These are phyloP conservation scores for Sporothrix curviconia DNA, from an alignment of 2,329 filamentous ascomycete species.

Conservation along the genomic window DNA sequence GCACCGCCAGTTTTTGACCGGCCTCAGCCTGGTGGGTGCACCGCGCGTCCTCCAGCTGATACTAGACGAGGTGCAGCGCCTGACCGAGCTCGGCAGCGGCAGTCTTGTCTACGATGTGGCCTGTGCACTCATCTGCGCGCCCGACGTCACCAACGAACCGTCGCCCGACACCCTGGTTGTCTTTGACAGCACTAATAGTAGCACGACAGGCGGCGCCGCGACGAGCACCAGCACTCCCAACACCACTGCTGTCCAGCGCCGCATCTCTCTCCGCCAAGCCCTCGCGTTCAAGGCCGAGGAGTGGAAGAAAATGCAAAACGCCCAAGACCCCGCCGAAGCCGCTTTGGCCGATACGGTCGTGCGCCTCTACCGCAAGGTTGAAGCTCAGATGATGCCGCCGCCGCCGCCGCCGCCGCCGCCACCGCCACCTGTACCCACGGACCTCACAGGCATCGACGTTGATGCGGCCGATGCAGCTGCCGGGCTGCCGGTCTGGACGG, in stretches of 20 bases:
- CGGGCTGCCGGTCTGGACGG: conserved; percentile 9
- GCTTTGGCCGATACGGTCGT: conserved; percentile 55
- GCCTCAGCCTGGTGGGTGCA: conserved; percentile 55
- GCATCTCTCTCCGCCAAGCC: conserved; percentile 53
- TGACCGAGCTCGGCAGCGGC: conserved; percentile 52
- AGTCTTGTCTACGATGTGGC: conserved; percentile 63
- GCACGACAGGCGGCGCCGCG: not conserved
- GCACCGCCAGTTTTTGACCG: conserved; percentile 61
- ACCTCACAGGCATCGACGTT: conserved; percentile 9
- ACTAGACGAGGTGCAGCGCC: conserved; percentile 59
- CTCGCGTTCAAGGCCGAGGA: conserved; percentile 53
- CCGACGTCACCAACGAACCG: conserved; percentile 43
- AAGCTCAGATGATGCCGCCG: conserved; percentile 50
- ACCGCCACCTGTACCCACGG: not conserved
- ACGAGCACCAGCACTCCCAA: conserved; percentile 28
- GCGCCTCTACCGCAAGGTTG: conserved; percentile 56
- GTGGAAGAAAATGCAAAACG: conserved; percentile 49
- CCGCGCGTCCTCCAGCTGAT: conserved; percentile 54
- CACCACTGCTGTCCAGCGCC: conserved; percentile 36
- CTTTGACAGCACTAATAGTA: not conserved
- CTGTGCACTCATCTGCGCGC: conserved; percentile 62
- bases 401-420: conserved; percentile 11
- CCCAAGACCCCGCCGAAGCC: conserved; percentile 35
- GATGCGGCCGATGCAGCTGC: conserved; percentile 4
- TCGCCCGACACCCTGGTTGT: conserved; percentile 25